These are phyloP conservation scores for Aspergillus alliaceus DNA, from an alignment of 2,329 filamentous ascomycete species.

Conservation along the genomic window DNA sequence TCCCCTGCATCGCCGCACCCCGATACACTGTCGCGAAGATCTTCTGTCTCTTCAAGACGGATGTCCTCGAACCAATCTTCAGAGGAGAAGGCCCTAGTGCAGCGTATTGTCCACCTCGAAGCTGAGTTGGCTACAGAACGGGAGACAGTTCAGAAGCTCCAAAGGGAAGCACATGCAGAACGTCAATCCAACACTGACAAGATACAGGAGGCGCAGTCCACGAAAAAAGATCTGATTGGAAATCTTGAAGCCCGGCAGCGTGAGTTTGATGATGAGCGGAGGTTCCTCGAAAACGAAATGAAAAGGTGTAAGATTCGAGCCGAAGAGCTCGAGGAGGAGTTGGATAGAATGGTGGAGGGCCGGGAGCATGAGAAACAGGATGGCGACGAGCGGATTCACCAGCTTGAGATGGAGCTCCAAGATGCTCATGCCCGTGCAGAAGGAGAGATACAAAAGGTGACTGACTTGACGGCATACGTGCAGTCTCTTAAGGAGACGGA, in stretches of 20 bases:
- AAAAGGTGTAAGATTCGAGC: slow-evolving; percentile 72
- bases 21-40: slow-evolving; percentile 53
- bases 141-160: slow-evolving; percentile 64
- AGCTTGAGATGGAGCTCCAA: slow-evolving; percentile 71
- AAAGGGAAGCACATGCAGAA: slow-evolving; percentile 67
- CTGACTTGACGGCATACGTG: slow-evolving; percentile 57
- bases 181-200: slow-evolving; percentile 62
- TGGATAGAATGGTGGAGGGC: slow-evolving; percentile 80
- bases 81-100: slow-evolving; percentile 62
- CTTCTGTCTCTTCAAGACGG: slow-evolving; percentile 61
- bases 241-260: slow-evolving; percentile 92
- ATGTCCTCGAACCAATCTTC: slow-evolving; percentile 60
- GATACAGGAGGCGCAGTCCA: slow-evolving; percentile 83
- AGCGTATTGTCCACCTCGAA: slow-evolving; percentile 69
- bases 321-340: slow-evolving; percentile 88
- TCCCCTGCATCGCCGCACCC: slow-evolving; percentile 44
- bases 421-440: slow-evolving; percentile 51
- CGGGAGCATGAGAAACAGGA: slow-evolving; percentile 77
- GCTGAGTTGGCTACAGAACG: slow-evolving; percentile 73
- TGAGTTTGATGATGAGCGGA: slow-evolving; percentile 83
- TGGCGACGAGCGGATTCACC: slow-evolving; percentile 66
- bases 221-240: slow-evolving; percentile 87
- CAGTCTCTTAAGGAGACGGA: slow-evolving; percentile 56
- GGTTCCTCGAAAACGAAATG: slow-evolving; percentile 78
- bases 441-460: slow-evolving; percentile 42